Base-by-base conservation (phyloP, 2,329 filamentous ascomycete species). In the Beauveria asiatica region DNA sequence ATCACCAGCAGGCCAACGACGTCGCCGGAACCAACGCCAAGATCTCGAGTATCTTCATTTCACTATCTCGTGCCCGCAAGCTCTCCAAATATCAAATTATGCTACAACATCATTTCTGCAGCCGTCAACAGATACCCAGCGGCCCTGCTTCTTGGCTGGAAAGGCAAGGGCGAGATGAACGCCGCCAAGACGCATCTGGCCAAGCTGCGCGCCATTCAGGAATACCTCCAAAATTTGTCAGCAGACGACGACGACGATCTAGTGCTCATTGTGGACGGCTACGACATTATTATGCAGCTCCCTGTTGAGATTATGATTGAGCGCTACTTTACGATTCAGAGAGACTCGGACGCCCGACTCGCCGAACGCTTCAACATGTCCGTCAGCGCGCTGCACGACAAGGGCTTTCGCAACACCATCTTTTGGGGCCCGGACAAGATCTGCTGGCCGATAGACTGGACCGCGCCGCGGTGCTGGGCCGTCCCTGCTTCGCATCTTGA, bases 221-320 rank as follows among this genome's bases (percentile, higher is more conserved):
- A 68, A n/a, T 75, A 76, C 57, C 65, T 76, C 16, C 60, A 71
- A 37, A 63, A 63, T 17, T 64, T 75, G 3, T 60, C 61, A 9
- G 37, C 57, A 2, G 65, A 63, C 9, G 66, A 72, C 5, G 70
- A 85, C 60, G 75, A 83, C 21, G 86, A 89, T 67, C 70, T 90
- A 30, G 78, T 87, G 8, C 71, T 88, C 61, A 76, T 88, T 51
- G 77, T 85, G 6, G 85, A 89, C 67, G 84, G 81, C 1, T 80
- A 83, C 68, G 83, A 88, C 61, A 76, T 84, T 1, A 83, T 84
- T 73, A 83, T 88, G 62, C 86, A 89, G 68, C 74, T 89, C 2
- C 84, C 85, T 0, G 80, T 83, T 3, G 80, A 86, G 46, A 76
- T 88, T 21, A 72, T 89, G 64, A 78, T 89, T 27, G 73, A 80